Conservation (phyloP, 176 grass and related monocot genomes). For the maize (Zea mays) region Zm-B73-REFERENCE-NAM-5.0 NC_050100.1:219150001-219150500, state of each 20-base stretch:
- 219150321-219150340: too few species aligned
- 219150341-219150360: too few species aligned
- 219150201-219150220: not conserved
- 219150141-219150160: conserved; percentile 70
- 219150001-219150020: conserved; percentile 9
- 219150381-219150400: too few species aligned
- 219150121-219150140: conserved; percentile 48
- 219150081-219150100: not conserved
- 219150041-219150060: conserved; percentile 9
- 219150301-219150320: too few species aligned
- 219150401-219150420: too few species aligned
- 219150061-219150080: conserved; percentile 9
- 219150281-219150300: too few species aligned
- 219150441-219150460: too few species aligned
- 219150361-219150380: too few species aligned
- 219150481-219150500: too few species aligned
- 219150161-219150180: not conserved
- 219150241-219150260: not conserved
- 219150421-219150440: too few species aligned
- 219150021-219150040: not conserved
- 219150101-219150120: conserved; percentile 34
- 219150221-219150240: not conserved
- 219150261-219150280: conserved; percentile 32
- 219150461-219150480: too few species aligned
- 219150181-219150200: not conserved